These are phyloP conservation scores for Trypanosoma avium DNA, from an alignment of 208 protist species.

Conservation along the genomic window DNA sequence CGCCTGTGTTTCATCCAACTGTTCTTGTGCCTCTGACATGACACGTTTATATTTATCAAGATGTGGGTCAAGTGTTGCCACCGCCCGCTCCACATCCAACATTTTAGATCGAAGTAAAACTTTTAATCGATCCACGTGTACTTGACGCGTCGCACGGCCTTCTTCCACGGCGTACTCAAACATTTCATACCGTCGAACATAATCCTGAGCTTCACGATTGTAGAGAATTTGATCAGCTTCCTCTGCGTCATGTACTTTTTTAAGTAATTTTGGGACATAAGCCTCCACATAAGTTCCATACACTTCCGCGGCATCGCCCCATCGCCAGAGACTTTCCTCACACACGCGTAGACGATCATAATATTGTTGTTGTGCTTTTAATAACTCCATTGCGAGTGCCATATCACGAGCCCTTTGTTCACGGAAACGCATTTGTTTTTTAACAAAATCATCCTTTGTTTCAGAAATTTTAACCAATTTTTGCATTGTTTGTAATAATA, in stretches of 20 bases:
- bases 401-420: conserved; percentile 51
- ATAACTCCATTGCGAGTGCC: conserved; percentile 35
- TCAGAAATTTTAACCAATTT: conserved; percentile 40
- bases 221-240: conserved; percentile 59
- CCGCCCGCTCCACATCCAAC: conserved; percentile 49
- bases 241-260: conserved; percentile 86
- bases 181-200: conserved; percentile 72
- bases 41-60: conserved; percentile 36
- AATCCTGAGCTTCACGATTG: conserved; percentile 71
- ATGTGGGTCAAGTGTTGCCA: conserved; percentile 64
- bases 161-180: conserved; percentile 79
- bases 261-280: conserved; percentile 90
- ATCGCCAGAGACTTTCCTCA: conserved; percentile 54
- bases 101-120: conserved; percentile 42
- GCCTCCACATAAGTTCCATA: conserved; percentile 84
- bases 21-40: conserved; percentile 36
- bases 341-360: conserved; percentile 41
- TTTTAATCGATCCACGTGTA: conserved; percentile 71
- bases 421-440: conserved; percentile 58
- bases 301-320: conserved; percentile 45
- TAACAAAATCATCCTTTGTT: conserved; percentile 44
- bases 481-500: conserved; percentile 36
- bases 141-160: conserved; percentile 63
- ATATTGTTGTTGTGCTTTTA: conserved; percentile 52
- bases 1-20: conserved; percentile 67